Conservation (phyloP, 805 yeast genomes). For the Yarrowia deformans region DNA sequence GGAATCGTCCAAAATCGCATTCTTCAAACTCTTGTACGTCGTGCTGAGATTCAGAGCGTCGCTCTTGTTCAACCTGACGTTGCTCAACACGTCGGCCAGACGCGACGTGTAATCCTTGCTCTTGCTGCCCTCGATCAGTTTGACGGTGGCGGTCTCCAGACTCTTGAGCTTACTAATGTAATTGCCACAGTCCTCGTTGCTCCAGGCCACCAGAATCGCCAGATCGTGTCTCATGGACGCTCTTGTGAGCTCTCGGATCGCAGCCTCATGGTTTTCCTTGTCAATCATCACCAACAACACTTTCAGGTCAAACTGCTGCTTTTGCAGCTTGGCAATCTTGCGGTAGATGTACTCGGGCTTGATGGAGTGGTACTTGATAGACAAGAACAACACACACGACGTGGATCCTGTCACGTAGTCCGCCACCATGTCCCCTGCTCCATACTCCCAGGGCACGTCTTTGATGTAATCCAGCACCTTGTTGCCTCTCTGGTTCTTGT, state of each 20-base stretch:
- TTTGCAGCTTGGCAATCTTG: conserved; percentile 49
- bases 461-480: conserved; percentile 45
- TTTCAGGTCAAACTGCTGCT: conserved; percentile 40
- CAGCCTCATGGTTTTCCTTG: conserved; percentile 51
- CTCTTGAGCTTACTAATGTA: conserved; percentile 48
- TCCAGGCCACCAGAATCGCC: conserved; percentile 50
- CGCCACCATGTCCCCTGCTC: conserved; percentile 45
- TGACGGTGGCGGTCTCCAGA: conserved; percentile 47
- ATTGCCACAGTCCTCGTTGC: conserved; percentile 50
- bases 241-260: conserved; percentile 49
- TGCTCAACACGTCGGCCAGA: conserved; percentile 47
- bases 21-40: conserved; percentile 47
- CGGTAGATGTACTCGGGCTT: conserved; percentile 53
- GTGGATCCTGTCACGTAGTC: conserved; percentile 49
- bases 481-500: conserved; percentile 45
- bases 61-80: conserved; percentile 50
- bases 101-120: conserved; percentile 47
- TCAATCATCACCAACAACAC: conserved; percentile 50
- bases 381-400: conserved; percentile 50
- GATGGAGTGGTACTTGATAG: conserved; percentile 48
- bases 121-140: conserved; percentile 46
- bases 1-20: conserved; percentile 41
- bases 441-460: conserved; percentile 42
- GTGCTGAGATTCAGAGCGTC: conserved; percentile 48
- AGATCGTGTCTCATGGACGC: conserved; percentile 48